Conservation (phyloP, 805 yeast species). For the Metschnikowia vanudenii region DNA sequence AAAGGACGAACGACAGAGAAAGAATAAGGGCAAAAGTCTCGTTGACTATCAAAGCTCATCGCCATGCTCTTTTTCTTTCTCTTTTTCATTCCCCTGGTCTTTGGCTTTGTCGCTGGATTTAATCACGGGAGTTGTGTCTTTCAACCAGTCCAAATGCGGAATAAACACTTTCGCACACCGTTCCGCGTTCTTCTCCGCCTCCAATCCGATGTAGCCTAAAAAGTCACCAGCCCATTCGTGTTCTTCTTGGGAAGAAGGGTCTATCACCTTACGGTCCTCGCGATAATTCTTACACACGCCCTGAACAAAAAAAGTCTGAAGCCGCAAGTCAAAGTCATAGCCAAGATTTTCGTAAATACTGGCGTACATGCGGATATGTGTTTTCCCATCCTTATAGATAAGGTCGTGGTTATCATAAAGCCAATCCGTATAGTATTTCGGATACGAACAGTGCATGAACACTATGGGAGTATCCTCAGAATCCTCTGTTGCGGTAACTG, state of each 20-base stretch:
- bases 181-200: slow-evolving; percentile 23
- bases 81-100: not conserved
- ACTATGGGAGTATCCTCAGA: slow-evolving; percentile 22
- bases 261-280: slow-evolving; percentile 25
- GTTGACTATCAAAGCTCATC: no score
- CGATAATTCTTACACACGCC: slow-evolving; percentile 39
- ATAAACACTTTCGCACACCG: slow-evolving; percentile 38
- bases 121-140: slow-evolving; percentile 27
- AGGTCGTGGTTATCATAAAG: slow-evolving; percentile 28
- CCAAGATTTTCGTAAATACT: slow-evolving; percentile 36
- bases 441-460: slow-evolving; percentile 63
- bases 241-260: slow-evolving; percentile 19
- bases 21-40: no score
- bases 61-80: no score
- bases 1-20: no score
- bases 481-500: slow-evolving; percentile 21
- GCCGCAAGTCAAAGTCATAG: slow-evolving; percentile 43
- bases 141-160: slow-evolving; percentile 44
- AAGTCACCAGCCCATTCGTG: slow-evolving; percentile 36
- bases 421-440: slow-evolving; percentile 41
- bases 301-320: slow-evolving; percentile 38
- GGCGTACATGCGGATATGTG: slow-evolving; percentile 43
- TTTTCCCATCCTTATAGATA: slow-evolving; percentile 28
- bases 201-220: slow-evolving; percentile 27
- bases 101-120: not conserved